These are phyloP conservation scores for Leavenworthia alabamica DNA, from an alignment of 345 rosid genomes.

Conservation along the genomic window DNA sequence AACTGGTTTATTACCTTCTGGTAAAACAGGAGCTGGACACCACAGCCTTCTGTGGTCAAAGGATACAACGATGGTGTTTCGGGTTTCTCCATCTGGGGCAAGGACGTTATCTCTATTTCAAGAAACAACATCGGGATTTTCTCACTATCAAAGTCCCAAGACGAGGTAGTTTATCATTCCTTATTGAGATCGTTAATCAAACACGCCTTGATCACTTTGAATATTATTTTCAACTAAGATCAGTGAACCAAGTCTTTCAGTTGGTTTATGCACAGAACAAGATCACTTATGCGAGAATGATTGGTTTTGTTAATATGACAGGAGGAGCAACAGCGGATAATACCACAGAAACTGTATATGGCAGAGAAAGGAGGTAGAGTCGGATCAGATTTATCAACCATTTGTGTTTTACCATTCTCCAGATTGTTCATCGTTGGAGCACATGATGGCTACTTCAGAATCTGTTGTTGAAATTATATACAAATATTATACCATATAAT, in stretches of 20 bases:
- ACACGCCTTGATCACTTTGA: neutral
- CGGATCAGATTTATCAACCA: conserved; percentile 61
- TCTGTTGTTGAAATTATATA: conserved; percentile 50
- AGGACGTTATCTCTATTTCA: conserved; percentile 78
- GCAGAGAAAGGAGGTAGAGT: conserved; percentile 52
- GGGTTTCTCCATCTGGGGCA: conserved; percentile 78
- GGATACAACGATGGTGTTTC: conserved; percentile 78
- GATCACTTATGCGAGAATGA: neutral
- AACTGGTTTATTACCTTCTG: neutral
- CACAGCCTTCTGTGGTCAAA: conserved; percentile 47
- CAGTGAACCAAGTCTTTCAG: neutral
- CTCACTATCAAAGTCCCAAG: conserved; percentile 47
- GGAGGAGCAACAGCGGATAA: conserved; percentile 53
- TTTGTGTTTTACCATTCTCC: conserved; percentile 67
- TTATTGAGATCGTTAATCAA: neutral
- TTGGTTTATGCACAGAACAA: neutral
- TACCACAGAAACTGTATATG: conserved; percentile 62
- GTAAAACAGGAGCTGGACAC: conserved; percentile 50
- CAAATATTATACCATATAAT: neutral
- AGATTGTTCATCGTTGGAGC: conserved; percentile 78
- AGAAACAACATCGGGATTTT: conserved; percentile 79
- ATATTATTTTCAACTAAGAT: neutral
- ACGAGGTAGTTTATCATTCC: conserved; percentile 47
- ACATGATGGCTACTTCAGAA: conserved; percentile 75
- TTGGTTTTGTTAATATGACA: conserved; percentile 24